phyloP scores from a whole-genome alignment of 2,329 filamentous ascomycete genomes.

The Hypoxylon sp. region DNA sequence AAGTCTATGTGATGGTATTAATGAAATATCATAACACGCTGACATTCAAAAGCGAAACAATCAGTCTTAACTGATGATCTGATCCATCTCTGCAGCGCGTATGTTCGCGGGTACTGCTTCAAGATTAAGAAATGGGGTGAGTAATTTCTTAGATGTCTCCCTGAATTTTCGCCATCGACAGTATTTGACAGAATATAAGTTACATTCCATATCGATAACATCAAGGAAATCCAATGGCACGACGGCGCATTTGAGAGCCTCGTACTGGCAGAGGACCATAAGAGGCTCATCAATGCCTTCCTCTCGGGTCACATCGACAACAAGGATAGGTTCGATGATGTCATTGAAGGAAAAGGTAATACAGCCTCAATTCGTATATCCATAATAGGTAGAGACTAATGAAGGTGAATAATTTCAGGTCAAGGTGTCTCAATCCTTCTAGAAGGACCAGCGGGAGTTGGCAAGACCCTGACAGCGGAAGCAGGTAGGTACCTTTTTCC shows the following conservation, averaged over 20 bases:
- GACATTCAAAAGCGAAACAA: constrained; percentile 19
- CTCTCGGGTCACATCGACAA: constrained; percentile 63
- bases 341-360: constrained; percentile 44
- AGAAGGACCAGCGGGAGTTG: constrained; percentile 41
- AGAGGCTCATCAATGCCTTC: constrained; percentile 59
- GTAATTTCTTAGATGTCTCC: background rate
- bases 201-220: constrained; percentile 30
- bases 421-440: constrained; percentile 43
- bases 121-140: constrained; percentile 44
- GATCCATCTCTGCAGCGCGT: constrained; percentile 34
- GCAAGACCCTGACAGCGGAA: constrained; percentile 55
- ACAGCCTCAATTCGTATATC: background rate
- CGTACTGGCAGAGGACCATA: constrained; percentile 32
- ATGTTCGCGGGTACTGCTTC: constrained; percentile 38
- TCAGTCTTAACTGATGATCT: background rate
- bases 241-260: constrained; percentile 46
- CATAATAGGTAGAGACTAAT: background rate
- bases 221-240: constrained; percentile 37
- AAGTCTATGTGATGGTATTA: background rate
- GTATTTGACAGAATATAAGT: constrained; percentile 8
- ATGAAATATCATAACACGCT: background rate
- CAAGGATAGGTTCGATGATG: constrained; percentile 54
- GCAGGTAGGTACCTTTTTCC: constrained; percentile 39
- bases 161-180: background rate
- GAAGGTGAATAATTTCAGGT: constrained; percentile 6